phyloP scores from a whole-genome alignment of 1,139 yeast genomes.

The Pneumocystis oryctolagi region DNA sequence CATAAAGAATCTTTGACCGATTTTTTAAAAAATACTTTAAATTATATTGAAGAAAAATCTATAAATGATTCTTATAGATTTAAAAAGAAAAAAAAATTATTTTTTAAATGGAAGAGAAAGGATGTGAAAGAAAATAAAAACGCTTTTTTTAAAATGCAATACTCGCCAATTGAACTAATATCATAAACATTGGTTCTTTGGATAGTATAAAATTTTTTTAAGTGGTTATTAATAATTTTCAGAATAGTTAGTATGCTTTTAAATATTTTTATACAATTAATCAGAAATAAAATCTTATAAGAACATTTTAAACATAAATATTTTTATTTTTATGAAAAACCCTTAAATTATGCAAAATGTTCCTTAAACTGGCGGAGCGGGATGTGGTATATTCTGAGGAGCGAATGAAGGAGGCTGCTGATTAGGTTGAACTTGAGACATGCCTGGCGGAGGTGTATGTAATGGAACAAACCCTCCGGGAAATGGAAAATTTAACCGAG shows the following conservation, averaged over 20 bases:
- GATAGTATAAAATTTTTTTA: neutral
- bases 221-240: neutral
- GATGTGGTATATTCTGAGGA: conserved; percentile 1
- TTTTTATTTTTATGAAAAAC: neutral
- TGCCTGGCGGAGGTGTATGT: conserved; percentile 6
- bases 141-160: neutral
- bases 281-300: neutral
- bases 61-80: neutral
- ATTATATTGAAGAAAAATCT: neutral
- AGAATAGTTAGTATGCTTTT: neutral
- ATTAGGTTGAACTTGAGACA: conserved; percentile 12
- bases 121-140: neutral
- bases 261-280: neutral
- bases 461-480: conserved; percentile 3
- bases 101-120: neutral
- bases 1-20: neutral
- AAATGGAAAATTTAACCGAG: conserved; percentile 7
- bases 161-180: neutral
- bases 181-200: neutral
- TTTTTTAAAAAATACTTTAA: neutral
- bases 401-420: conserved; percentile 10
- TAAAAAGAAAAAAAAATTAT: neutral
- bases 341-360: neutral
- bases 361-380: neutral
- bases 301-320: neutral